These are phyloP conservation scores for Mesembryanthemum crystallinum DNA, from an alignment of 148 eudicot species.

Conservation along the genomic window DNA sequence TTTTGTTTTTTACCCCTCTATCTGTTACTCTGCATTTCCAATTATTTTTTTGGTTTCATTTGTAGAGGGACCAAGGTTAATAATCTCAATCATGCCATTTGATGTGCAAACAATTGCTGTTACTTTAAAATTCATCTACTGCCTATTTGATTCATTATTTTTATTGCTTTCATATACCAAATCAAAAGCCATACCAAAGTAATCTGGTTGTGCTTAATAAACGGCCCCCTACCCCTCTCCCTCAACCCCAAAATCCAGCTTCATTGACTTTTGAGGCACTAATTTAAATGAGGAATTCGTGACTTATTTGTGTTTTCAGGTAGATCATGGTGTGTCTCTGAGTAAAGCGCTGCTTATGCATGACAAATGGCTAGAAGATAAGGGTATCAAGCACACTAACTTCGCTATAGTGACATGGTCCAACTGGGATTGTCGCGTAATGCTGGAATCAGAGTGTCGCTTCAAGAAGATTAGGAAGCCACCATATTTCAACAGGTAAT, in stretches of 20 bases:
- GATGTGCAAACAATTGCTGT: not conserved
- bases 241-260: not conserved
- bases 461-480: constrained; percentile 84
- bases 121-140: not conserved
- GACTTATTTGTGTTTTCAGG: constrained; percentile 39
- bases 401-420: constrained; percentile 98
- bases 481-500: constrained; percentile 73
- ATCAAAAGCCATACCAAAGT: not conserved
- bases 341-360: constrained; percentile 83
- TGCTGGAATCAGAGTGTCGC: constrained; percentile 97
- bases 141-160: not conserved
- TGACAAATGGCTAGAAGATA: constrained; percentile 93
- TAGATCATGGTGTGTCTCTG: constrained; percentile 81
- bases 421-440: constrained; percentile 89
- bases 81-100: not conserved
- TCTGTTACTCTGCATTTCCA: not conserved
- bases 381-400: constrained; percentile 68
- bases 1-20: not conserved
- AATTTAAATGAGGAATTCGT: not conserved
- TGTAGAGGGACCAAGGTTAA: not conserved
- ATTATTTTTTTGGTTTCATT: not conserved
- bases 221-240: no score
- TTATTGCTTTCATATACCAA: not conserved
- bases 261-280: not conserved
- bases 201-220: not conserved